These are phyloP conservation scores for Monosporascus cannonballus DNA, from an alignment of 2,329 filamentous ascomycete genomes.

Conservation along the genomic window DNA sequence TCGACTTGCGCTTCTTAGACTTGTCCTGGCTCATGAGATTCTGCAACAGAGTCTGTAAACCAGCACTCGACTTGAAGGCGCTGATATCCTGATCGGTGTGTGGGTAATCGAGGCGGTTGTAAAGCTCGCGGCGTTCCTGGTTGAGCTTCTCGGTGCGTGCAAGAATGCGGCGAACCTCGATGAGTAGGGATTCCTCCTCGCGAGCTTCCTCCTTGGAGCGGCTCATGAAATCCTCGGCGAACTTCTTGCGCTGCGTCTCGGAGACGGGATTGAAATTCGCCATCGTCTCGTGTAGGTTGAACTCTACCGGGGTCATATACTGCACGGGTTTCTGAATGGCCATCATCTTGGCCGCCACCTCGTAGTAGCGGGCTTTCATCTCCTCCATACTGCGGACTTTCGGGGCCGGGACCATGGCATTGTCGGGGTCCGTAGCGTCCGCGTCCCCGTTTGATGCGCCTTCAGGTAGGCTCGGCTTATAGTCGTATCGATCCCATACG, in stretches of 20 bases:
- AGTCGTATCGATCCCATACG: slow-evolving; percentile 91
- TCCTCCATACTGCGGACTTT: slow-evolving; percentile 74
- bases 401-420: slow-evolving; percentile 46
- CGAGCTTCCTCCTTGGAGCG: slow-evolving; percentile 81
- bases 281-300: slow-evolving; percentile 77
- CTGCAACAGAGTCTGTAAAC: slow-evolving; percentile 73
- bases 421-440: slow-evolving; percentile 38
- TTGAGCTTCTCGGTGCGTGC: slow-evolving; percentile 80
- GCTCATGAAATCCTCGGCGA: slow-evolving; percentile 72
- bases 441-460: slow-evolving; percentile 31
- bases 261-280: slow-evolving; percentile 76
- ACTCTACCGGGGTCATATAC: slow-evolving; percentile 84
- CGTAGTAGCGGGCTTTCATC: slow-evolving; percentile 86
- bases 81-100: slow-evolving; percentile 62
- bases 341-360: slow-evolving; percentile 77
- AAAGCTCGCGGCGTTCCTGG: slow-evolving; percentile 81
- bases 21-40: slow-evolving; percentile 80
- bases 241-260: slow-evolving; percentile 76
- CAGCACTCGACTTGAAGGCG: slow-evolving; percentile 74
- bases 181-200: slow-evolving; percentile 83
- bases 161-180: slow-evolving; percentile 88
- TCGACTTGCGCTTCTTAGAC: slow-evolving; percentile 77
- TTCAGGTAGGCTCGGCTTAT: slow-evolving; percentile 37
- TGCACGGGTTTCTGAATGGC: slow-evolving; percentile 71
- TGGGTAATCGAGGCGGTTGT: slow-evolving; percentile 80